Evolutionary conservation across 345 rosid species (phyloP), one percentile per base, ranked within the genome.

Genomic region (Brassica napus): DNA sequence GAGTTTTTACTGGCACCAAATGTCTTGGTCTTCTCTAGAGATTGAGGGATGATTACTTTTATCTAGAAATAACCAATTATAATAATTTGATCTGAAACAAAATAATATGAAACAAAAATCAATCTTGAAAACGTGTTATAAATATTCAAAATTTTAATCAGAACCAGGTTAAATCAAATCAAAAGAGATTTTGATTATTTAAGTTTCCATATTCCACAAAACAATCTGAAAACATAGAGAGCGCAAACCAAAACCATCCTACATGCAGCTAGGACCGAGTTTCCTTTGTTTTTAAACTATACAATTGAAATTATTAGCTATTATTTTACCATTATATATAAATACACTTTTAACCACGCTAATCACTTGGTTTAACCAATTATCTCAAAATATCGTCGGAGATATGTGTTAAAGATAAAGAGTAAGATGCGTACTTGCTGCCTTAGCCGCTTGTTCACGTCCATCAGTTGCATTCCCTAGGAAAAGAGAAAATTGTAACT

Each of bases 381-480:
- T 60, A 32, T 31, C 14, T 34, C 14, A 44, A 44, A 12, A 16
- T 26, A 61, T 61, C 18, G 28, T 61, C 4, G n/a, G 31, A 12
- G 35, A 15, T 8, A 64, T 32, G 31, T 15, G 4, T 30, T 11
- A 12, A 37, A 23, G 14, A 52, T 10, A 69, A 47, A 66, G 37
- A 52, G 14, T 8, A 54, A 35, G 72, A 69, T 3, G 10, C 80
- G 6, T 86, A 92, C 93, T 71, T 86, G 87, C 68, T 82, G 90
- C 79, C 81, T 90, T 59, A 95, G 81, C 23, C 86, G 85, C 80
- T 87, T 88, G 62, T 95, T 95, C 81, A 93, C 97, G 77, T 91
- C 97, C 94, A 85, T 82, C 87, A 95, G 78, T 69, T 81, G 77
- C 79, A 71, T 79, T 81, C 97, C 98, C 98, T 24, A 60, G 68